These are phyloP conservation scores for Apiospora aurea DNA, from an alignment of 2,329 filamentous ascomycete species.

Conservation along the genomic window DNA sequence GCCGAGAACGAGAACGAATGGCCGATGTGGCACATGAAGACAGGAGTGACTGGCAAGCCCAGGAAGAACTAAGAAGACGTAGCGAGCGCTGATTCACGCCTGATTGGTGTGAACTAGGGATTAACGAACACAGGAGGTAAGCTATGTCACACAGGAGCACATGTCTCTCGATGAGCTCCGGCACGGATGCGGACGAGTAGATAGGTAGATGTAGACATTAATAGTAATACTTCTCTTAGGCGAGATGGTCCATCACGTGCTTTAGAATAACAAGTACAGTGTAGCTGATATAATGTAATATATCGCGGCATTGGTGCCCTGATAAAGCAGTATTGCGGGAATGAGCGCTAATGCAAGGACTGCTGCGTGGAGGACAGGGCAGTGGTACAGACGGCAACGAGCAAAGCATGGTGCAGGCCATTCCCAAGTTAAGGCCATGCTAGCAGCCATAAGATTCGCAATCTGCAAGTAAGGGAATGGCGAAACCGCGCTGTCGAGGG, in stretches of 20 bases:
- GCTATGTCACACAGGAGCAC: background rate
- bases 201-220: background rate
- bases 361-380: background rate
- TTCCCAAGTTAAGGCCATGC: background rate
- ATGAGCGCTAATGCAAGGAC: background rate
- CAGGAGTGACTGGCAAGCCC: background rate
- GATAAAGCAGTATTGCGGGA: background rate
- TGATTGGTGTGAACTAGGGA: background rate
- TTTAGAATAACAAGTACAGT: background rate
- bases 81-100: background rate
- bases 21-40: background rate
- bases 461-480: conserved; percentile 14
- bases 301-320: background rate
- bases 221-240: background rate
- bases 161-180: background rate
- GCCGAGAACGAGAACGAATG: background rate
- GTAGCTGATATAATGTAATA: background rate
- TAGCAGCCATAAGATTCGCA: background rate
- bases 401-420: background rate
- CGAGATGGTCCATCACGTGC: background rate
- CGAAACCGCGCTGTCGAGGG: background rate
- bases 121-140: background rate
- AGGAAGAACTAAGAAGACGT: background rate
- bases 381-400: conserved; percentile 6
- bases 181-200: background rate